These are phyloP conservation scores for Hortaea werneckii DNA, from an alignment of 2,329 filamentous ascomycete genomes.

Conservation along the genomic window DNA sequence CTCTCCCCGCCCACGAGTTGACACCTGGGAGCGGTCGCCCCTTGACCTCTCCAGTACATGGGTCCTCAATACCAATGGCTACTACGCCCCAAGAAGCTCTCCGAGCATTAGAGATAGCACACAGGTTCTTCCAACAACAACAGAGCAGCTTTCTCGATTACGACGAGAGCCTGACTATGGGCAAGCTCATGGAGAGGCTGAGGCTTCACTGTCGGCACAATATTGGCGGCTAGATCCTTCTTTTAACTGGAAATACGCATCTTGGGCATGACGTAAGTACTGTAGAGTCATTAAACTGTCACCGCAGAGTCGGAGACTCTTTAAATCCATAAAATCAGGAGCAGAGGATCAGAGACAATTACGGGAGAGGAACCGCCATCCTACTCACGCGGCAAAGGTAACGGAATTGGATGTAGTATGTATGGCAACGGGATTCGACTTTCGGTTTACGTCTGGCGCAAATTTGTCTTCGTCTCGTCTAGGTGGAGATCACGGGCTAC, in stretches of 20 bases:
- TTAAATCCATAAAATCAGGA: no score
- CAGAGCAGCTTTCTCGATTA: slow-evolving; percentile 61
- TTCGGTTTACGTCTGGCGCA: no score
- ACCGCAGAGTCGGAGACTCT: no score
- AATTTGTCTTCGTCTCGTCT: no score
- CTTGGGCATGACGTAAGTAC: no score
- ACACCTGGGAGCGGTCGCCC: slow-evolving; percentile 11
- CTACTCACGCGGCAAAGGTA: slow-evolving; percentile 15
- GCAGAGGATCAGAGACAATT: neutral
- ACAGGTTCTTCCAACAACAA: slow-evolving; percentile 69
- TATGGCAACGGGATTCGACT: no score
- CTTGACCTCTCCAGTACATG: slow-evolving; percentile 44
- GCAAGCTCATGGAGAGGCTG: slow-evolving; percentile 78
- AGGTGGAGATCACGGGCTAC: no score
- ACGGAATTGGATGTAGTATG: no score
- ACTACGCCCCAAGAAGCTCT: slow-evolving; percentile 73
- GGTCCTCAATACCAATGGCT: no score
- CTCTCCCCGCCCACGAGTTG: slow-evolving; percentile 28
- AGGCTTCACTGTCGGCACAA: slow-evolving; percentile 40
- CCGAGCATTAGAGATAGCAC: slow-evolving; percentile 67
- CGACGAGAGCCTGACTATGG: slow-evolving; percentile 64
- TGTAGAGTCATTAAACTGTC: no score
- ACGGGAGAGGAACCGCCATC: neutral
- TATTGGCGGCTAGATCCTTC: neutral
- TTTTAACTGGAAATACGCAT: no score